phyloP scores from a whole-genome alignment of 768 basidiomycete genomes.

The Auricularia sp. region DNA sequence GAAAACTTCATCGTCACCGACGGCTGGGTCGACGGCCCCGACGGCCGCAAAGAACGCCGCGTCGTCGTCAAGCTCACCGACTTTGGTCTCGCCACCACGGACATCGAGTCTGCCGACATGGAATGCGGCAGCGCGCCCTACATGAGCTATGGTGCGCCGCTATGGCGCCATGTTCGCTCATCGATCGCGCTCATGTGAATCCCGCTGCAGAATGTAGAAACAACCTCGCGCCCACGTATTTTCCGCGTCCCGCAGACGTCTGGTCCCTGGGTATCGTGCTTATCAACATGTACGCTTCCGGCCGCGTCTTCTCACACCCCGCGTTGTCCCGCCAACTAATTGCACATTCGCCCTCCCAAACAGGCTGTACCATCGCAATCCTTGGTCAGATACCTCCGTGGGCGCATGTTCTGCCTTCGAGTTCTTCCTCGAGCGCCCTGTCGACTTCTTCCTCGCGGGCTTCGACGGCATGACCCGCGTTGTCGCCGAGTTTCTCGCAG shows the following conservation, averaged over 20 bases:
- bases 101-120: conserved; percentile 85
- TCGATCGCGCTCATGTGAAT: background rate
- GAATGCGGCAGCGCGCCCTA: conserved; percentile 98
- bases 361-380: conserved; percentile 96
- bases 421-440: conserved; percentile 65
- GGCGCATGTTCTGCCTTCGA: conserved; percentile 67
- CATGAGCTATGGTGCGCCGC: conserved; percentile 83
- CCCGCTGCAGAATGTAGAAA: conserved; percentile 79
- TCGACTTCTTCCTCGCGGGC: conserved; percentile 79
- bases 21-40: conserved; percentile 45
- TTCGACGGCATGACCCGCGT: conserved; percentile 82
- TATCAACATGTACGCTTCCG: conserved; percentile 77
- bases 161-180: background rate
- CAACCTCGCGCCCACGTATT: conserved; percentile 90
- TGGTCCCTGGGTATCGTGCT: conserved; percentile 99
- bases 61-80: conserved; percentile 95
- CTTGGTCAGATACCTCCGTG: conserved; percentile 90
- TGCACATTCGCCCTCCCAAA: conserved; percentile 1
- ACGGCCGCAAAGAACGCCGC: conserved; percentile 61
- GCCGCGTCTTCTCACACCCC: background rate
- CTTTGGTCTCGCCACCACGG: conserved; percentile 90
- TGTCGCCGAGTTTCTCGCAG: conserved; percentile 82
- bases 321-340: conserved; percentile 7
- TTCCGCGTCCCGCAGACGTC: conserved; percentile 90
- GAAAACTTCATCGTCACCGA: conserved; percentile 97